Conservation (phyloP, 2,329 filamentous ascomycete genomes). For the Rutstroemia sp. region DNA sequence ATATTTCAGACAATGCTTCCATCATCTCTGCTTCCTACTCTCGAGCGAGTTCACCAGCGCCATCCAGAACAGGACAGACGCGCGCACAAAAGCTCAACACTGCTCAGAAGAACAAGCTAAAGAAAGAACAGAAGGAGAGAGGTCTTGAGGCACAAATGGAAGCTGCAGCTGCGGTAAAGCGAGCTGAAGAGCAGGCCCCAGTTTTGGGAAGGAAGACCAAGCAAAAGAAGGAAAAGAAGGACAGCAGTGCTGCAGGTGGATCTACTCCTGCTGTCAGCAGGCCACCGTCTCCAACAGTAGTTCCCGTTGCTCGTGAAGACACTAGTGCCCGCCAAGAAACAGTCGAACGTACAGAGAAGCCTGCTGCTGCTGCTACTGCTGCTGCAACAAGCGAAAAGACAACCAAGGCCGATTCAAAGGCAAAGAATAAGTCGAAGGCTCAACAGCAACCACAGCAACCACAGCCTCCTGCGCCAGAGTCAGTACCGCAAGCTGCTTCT, state of each 20-base stretch:
- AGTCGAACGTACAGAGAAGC: not conserved
- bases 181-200: conserved; percentile 50
- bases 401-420: conserved; percentile 16
- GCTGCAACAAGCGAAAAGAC: not conserved
- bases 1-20: conserved; percentile 70
- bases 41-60: conserved; percentile 64
- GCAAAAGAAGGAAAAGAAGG: conserved; percentile 63
- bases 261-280: conserved; percentile 24
- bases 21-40: conserved; percentile 66
- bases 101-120: conserved; percentile 69
- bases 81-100: conserved; percentile 58
- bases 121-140: conserved; percentile 59
- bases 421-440: conserved; percentile 19
- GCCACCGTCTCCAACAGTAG: conserved; percentile 21
- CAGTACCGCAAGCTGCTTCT: conserved; percentile 14
- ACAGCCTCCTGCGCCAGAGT: conserved; percentile 17
- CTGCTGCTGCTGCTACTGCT: not conserved
- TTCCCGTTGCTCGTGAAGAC: conserved; percentile 8
- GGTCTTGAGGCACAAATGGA: conserved; percentile 44
- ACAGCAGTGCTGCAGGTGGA: conserved; percentile 25
- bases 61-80: conserved; percentile 50
- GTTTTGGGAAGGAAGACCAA: conserved; percentile 80
- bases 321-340: not conserved
- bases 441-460: conserved; percentile 18
- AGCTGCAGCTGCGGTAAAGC: conserved; percentile 37